Evolutionary conservation across 768 basidiomycete genomes (phyloP).

Genomic region (Kwoniella dejecticola): DNA sequence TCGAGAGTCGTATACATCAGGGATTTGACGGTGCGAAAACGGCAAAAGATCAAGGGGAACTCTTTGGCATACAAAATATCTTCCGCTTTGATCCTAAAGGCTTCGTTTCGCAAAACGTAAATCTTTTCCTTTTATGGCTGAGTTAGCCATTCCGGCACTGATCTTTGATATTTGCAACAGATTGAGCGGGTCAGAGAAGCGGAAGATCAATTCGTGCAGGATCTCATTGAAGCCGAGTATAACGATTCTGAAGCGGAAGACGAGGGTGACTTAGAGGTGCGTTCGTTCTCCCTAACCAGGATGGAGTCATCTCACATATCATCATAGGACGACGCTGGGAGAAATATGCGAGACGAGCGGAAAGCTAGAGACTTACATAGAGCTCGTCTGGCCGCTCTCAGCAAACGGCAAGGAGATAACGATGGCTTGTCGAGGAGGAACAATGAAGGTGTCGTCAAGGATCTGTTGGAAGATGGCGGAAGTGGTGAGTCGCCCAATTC

Average conservation of each 20-base stretch:
- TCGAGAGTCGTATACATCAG: slow-evolving; percentile 48
- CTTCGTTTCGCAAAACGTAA: slow-evolving; percentile 39
- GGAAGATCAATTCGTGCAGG: slow-evolving; percentile 45
- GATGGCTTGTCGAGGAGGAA: slow-evolving; percentile 6
- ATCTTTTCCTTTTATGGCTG: too few species aligned
- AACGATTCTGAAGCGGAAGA: slow-evolving; percentile 33
- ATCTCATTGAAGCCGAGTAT: slow-evolving; percentile 43
- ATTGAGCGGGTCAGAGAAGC: slow-evolving; percentile 39
- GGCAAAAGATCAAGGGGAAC: slow-evolving; percentile 44
- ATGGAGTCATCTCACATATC: neutral
- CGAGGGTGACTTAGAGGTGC: slow-evolving; percentile 29
- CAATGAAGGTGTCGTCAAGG: slow-evolving; percentile 26
- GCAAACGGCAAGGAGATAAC: slow-evolving; percentile 17
- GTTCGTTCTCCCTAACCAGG: neutral
- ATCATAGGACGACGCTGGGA: slow-evolving; percentile 31
- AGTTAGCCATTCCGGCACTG: too few species aligned
- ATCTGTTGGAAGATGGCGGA: slow-evolving; percentile 23
- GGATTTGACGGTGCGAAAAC: slow-evolving; percentile 43
- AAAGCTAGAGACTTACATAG: slow-evolving; percentile 14
- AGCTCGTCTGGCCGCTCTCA: slow-evolving; percentile 5
- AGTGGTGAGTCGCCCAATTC: neutral
- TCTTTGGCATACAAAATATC: slow-evolving; percentile 53
- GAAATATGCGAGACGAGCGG: slow-evolving; percentile 34
- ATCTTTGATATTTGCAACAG: too few species aligned
- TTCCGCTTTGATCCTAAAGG: slow-evolving; percentile 51